Evolutionary conservation across 23 red algal species (phyloP).

Genomic region (Gracilaria gracilis): DNA sequence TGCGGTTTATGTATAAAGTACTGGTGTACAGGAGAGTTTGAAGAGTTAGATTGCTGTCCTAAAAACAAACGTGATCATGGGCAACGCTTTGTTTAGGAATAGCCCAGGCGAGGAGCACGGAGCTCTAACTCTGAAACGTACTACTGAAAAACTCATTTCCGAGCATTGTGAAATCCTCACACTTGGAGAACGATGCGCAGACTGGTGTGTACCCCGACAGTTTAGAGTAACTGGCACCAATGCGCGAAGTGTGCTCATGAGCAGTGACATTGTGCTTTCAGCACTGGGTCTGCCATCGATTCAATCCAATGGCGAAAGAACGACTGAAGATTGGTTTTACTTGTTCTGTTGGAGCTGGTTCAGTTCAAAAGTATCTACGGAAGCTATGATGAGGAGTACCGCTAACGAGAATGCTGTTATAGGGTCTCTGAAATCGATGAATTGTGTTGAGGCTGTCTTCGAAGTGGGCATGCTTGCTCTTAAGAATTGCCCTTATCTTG

Average conservation of each 20-base stretch:
- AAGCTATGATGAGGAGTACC: conserved; percentile 30
- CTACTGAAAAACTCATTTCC: no score
- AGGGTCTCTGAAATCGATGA: neutral
- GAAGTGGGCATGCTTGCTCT: neutral
- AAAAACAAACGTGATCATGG: no score
- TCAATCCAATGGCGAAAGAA: neutral
- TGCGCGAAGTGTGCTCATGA: neutral
- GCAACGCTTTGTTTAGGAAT: no score
- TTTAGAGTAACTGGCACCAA: neutral
- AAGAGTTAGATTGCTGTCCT: neutral
- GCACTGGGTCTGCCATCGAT: no score
- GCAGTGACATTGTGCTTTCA: no score
- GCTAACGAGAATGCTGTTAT: conserved; percentile 35
- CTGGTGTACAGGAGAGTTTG: neutral
- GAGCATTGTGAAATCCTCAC: conserved; percentile 32
- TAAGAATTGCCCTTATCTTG: neutral
- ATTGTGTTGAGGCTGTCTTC: neutral
- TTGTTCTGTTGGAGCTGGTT: neutral
- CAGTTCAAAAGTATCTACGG: neutral
- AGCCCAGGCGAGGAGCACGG: no score
- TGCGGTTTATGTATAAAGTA: neutral
- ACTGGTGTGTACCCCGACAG: neutral
- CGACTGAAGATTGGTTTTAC: neutral
- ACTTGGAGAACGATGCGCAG: neutral
- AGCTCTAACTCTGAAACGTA: no score